These are phyloP conservation scores for Capsicum pubescens DNA, from an alignment of 257 asterid species.

Conservation along the genomic window DNA sequence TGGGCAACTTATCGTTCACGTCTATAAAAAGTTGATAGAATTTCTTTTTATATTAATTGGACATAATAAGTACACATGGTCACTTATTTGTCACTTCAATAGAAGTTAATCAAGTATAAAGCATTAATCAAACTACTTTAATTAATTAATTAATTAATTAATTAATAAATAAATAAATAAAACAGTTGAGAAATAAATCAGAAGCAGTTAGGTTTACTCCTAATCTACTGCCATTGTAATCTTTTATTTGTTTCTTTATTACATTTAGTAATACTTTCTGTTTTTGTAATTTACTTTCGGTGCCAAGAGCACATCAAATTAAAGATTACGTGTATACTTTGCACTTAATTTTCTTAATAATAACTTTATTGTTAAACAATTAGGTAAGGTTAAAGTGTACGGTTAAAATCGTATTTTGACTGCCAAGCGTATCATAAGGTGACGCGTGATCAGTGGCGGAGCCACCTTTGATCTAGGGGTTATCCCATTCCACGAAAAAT, in stretches of 20 bases:
- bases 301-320: not conserved
- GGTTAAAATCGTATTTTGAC: too few relatives aligned
- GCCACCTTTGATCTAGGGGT: too few relatives aligned
- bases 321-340: not conserved
- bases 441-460: too few relatives aligned
- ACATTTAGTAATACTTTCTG: not conserved
- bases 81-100: slow-evolving; percentile 28
- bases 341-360: too few relatives aligned
- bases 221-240: slow-evolving; percentile 10
- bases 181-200: slow-evolving; percentile 27
- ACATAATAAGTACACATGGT: slow-evolving; percentile 29
- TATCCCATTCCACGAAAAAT: too few relatives aligned
- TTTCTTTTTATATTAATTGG: not conserved
- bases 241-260: not conserved
- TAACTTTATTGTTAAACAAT: too few relatives aligned
- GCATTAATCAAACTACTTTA: not conserved
- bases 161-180: not conserved
- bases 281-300: slow-evolving; percentile 18
- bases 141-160: not conserved
- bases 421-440: too few relatives aligned
- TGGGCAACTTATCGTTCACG: slow-evolving; percentile 29
- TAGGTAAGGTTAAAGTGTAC: too few relatives aligned
- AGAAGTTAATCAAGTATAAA: slow-evolving; percentile 13
- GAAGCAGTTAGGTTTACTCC: not conserved
- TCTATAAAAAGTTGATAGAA: slow-evolving; percentile 8